Percentiles rank a stretch among this genome's conserved stretches.
phyloP scores from a whole-genome alignment of 192 early-diverging fungal species.

The Lobosporangium transversale region DNA sequence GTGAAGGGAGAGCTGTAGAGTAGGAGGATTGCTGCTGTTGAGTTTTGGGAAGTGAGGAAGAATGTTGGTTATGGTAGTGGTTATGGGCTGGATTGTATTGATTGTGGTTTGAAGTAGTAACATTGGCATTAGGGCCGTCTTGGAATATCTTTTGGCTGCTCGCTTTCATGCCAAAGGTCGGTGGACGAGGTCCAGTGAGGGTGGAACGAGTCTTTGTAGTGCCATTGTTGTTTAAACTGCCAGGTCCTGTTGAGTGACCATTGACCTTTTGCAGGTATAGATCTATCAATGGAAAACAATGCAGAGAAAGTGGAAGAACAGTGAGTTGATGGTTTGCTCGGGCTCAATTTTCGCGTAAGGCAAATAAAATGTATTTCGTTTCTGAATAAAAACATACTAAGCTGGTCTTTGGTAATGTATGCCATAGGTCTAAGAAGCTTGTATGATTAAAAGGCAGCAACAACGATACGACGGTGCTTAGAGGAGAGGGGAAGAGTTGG shows the following conservation, averaged over 20 bases:
- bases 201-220: conserved; percentile 38
- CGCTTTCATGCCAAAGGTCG: conserved; percentile 34
- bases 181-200: conserved; percentile 37
- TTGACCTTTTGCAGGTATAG: conserved; percentile 45
- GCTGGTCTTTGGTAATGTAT: conserved; percentile 43
- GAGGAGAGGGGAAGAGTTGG: not conserved
- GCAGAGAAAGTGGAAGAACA: not conserved
- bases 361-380: not conserved
- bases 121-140: conserved; percentile 12
- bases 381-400: conserved; percentile 15
- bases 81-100: no score
- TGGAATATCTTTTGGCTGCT: conserved; percentile 43
- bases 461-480: no score
- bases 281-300: conserved; percentile 1
- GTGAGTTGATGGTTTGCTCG: not conserved
- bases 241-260: conserved; percentile 8
- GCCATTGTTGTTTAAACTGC: conserved; percentile 20
- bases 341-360: no score
- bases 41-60: not conserved
- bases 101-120: no score
- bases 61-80: no score
- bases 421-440: conserved; percentile 20
- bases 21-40: not conserved
- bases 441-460: not conserved
- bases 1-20: conserved; percentile 6